Percentiles rank a stretch among this genome's conserved stretches.
phyloP scores from a whole-genome alignment of 495 filamentous ascomycete species.

The Lentithecium fluviatile region DNA sequence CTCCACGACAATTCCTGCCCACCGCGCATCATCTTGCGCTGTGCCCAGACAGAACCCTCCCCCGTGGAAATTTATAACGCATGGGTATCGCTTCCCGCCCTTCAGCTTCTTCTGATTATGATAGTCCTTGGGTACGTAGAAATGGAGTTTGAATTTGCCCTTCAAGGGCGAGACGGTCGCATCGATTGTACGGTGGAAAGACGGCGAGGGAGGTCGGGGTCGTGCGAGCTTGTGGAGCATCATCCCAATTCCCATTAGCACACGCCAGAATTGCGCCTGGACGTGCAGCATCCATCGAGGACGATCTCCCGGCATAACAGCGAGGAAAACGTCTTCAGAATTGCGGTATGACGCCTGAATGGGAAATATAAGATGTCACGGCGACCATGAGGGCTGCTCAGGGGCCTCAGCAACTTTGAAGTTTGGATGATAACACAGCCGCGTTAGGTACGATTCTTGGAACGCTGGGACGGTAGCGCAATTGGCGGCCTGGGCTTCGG shows the following conservation, averaged over 20 bases:
- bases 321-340: background rate
- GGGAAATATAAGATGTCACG: background rate
- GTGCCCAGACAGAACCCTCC: slow-evolving; percentile 47
- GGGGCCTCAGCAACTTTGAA: background rate
- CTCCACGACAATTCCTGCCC: slow-evolving; percentile 42
- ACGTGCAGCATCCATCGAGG: slow-evolving; percentile 67
- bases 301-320: slow-evolving; percentile 9
- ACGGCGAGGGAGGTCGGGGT: slow-evolving; percentile 64
- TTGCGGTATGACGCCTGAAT: background rate
- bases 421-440: background rate
- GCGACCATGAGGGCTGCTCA: background rate
- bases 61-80: slow-evolving; percentile 49
- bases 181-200: slow-evolving; percentile 63
- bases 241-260: slow-evolving; percentile 79
- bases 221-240: slow-evolving; percentile 66
- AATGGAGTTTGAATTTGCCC: slow-evolving; percentile 66
- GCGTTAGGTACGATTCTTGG: too few relatives aligned
- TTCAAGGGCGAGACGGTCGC: slow-evolving; percentile 56
- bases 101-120: slow-evolving; percentile 42
- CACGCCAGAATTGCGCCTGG: slow-evolving; percentile 74
- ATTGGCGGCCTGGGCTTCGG: too few relatives aligned
- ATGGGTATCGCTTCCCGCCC: slow-evolving; percentile 39
- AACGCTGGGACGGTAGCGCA: too few relatives aligned
- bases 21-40: slow-evolving; percentile 46
- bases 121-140: slow-evolving; percentile 74